Evolutionary conservation across 2,329 filamentous ascomycete genomes (phyloP), one percentile per base, ranked within the genome.

Genomic region (Aspergillus ustus): DNA sequence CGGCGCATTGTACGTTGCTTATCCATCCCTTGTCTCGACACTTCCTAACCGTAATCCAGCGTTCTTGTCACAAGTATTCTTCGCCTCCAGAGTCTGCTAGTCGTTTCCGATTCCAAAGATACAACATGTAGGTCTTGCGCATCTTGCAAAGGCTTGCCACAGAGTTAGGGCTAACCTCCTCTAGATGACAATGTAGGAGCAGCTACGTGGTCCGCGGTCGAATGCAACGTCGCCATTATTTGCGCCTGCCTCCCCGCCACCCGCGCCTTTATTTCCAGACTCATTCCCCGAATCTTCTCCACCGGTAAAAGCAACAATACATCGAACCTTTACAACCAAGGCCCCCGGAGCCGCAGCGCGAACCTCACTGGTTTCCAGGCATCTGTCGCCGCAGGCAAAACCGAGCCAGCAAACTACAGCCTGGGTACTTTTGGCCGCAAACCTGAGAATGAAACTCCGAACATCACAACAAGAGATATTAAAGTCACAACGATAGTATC

Each of bases 121-220:
- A 65, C 69, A 67, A 72, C 73, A 19, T 70, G 72, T 75, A 61
- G 46, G 69, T 68, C 13, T 28, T 25, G 34, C 2, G n/a, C 20
- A 7, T 34, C n/a, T 11, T 46, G 7, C 22, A 40, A 20, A 46
- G 4, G 19, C 15, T 11, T 9, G 2, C 22, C 34, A 20, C 46
- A 4, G 19, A 15, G 45, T 1, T 28, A 25, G 58, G 49, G n/a
- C 61, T 54, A 54, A 60, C 11, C 17, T 7, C 19, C 17, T 7
- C 7, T 37, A 75, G 73, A 70, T 29, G 70, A 74, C 59, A 75
- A 74, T 46, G 63, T 75, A 34, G 70, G 71, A 19, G 76, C 80
- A 37, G 80, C 81, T 64, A 76, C 77, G 52, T 80, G 78, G 78
- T 79, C 77, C 9, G 72, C 77, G 15, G 70, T 79, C 43, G 78